Evolutionary conservation across 176 grass and related monocot genomes (phyloP).

Genomic region (Rhynchospora pubera): DNA sequence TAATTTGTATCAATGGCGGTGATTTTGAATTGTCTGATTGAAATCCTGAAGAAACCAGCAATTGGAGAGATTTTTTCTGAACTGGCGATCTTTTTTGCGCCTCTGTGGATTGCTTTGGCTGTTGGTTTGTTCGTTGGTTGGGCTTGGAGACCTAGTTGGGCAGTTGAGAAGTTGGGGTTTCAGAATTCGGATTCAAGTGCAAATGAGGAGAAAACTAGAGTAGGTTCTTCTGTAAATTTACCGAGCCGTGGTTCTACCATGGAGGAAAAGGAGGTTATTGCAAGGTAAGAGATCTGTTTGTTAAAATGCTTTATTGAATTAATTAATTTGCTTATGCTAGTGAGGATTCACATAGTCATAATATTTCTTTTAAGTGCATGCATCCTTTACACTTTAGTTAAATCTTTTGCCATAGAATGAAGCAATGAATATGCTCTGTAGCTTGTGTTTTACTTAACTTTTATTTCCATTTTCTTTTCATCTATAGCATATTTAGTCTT

Average conservation of each 20-base stretch:
- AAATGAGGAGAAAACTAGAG: background rate
- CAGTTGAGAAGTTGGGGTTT: constrained; percentile 19
- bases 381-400: background rate
- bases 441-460: background rate
- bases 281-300: constrained; percentile 29
- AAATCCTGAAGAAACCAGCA: constrained; percentile 41
- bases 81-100: constrained; percentile 43
- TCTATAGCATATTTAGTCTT: background rate
- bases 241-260: background rate
- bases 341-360: background rate
- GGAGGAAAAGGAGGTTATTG: background rate
- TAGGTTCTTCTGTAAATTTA: background rate
- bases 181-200: background rate
- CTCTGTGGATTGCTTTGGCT: constrained; percentile 62
- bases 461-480: no score
- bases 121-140: constrained; percentile 66
- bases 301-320: background rate
- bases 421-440: background rate
- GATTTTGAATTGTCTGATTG: constrained; percentile 40
- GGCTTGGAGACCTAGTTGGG: constrained; percentile 83
- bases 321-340: background rate
- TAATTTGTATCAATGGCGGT: constrained; percentile 36
- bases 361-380: background rate
- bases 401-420: background rate
- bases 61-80: constrained; percentile 41